These are phyloP conservation scores for Rostrohypoxylon terebratum DNA, from an alignment of 495 filamentous ascomycete genomes.

Conservation along the genomic window DNA sequence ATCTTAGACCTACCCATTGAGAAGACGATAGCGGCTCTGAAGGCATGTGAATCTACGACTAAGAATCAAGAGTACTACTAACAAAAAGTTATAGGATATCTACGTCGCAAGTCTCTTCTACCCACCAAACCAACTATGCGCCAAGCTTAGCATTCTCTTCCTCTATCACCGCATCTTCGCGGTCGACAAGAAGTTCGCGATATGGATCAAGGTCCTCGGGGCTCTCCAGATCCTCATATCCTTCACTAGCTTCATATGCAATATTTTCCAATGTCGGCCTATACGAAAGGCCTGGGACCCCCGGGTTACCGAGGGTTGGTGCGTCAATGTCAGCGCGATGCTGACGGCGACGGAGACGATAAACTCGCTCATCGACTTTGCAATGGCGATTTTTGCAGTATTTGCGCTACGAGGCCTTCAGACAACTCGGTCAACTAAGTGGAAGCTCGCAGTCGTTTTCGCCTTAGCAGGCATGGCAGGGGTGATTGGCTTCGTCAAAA, in stretches of 20 bases:
- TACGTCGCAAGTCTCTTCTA: neutral
- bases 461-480: slow-evolving; percentile 9
- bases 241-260: neutral
- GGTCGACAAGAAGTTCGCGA: slow-evolving; percentile 19
- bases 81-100: neutral
- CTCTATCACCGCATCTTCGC: slow-evolving; percentile 42
- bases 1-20: neutral
- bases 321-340: neutral
- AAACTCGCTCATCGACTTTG: slow-evolving; percentile 39
- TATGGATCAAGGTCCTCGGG: slow-evolving; percentile 18
- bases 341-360: slow-evolving; percentile 15
- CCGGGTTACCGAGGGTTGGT: slow-evolving; percentile 12
- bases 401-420: slow-evolving; percentile 23
- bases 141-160: slow-evolving; percentile 33
- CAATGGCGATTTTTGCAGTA: slow-evolving; percentile 24
- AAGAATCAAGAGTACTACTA: neutral
- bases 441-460: slow-evolving; percentile 32
- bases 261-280: neutral
- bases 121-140: neutral
- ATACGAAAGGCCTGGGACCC: neutral
- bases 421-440: slow-evolving; percentile 17
- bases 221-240: neutral
- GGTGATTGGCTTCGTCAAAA: neutral
- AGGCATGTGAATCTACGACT: neutral
- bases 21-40: neutral